Evolutionary conservation across 306 rosid species (phyloP).

Genomic region (Inga laurina): DNA sequence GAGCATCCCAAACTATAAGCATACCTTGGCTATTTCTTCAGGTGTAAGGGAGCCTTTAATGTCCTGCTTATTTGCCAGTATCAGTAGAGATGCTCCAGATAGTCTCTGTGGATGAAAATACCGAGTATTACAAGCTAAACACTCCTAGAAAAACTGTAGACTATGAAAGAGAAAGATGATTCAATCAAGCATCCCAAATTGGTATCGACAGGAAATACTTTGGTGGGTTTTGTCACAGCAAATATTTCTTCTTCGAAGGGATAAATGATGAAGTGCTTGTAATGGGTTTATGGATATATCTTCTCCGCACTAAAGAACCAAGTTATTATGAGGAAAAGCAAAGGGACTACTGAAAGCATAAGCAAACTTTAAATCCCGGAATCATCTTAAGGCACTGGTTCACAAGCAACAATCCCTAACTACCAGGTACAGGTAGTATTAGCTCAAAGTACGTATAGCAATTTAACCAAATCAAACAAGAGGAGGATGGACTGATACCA

Average conservation of each 20-base stretch:
- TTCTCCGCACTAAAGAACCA: background rate
- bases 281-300: background rate
- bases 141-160: background rate
- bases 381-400: background rate
- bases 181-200: conserved; percentile 1
- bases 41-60: conserved; percentile 79
- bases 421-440: background rate
- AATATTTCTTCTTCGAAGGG: background rate
- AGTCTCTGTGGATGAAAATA: background rate
- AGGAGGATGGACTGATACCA: background rate
- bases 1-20: conserved; percentile 1
- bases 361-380: background rate
- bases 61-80: conserved; percentile 94
- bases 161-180: background rate
- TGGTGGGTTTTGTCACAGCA: background rate
- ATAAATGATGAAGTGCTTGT: conserved; percentile 4
- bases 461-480: background rate
- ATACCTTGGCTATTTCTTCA: conserved; percentile 73
- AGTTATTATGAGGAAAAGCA: conserved; percentile 17
- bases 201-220: background rate
- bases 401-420: background rate
- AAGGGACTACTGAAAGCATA: background rate
- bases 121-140: background rate
- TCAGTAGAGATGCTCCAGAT: conserved; percentile 53
- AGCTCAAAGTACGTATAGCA: conserved; percentile 6